phyloP scores from a whole-genome alignment of 2,329 filamentous ascomycete genomes.

The Huntiella savannae region DNA sequence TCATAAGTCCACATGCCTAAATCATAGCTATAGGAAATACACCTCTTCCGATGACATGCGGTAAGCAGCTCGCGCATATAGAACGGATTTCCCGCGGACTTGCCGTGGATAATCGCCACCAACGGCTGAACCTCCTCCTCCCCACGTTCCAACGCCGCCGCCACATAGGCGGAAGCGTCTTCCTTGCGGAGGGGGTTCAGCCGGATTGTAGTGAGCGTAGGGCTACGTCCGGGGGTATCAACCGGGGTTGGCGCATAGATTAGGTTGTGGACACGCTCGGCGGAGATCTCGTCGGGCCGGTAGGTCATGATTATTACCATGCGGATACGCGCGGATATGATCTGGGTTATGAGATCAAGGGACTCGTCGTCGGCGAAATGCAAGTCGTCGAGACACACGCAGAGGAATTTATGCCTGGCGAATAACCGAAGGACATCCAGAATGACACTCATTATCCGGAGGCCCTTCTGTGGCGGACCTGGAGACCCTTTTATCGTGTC shows the following conservation, averaged over 20 bases:
- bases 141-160: constrained; percentile 57
- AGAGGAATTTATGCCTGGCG: constrained; percentile 68
- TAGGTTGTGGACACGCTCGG: constrained; percentile 34
- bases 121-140: constrained; percentile 57
- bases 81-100: constrained; percentile 75
- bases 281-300: constrained; percentile 43
- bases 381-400: constrained; percentile 72
- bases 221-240: constrained; percentile 27
- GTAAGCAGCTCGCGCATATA: constrained; percentile 83
- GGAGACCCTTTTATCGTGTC: not conserved
- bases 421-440: constrained; percentile 71
- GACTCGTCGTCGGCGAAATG: constrained; percentile 84
- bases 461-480: constrained; percentile 26
- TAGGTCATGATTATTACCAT: constrained; percentile 69
- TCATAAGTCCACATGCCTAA: constrained; percentile 70
- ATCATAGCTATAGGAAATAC: constrained; percentile 80
- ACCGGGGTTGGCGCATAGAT: constrained; percentile 26
- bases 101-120: constrained; percentile 71
- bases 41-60: constrained; percentile 67
- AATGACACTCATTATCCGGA: constrained; percentile 72
- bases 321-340: constrained; percentile 58
- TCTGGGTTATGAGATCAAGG: constrained; percentile 62
- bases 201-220: constrained; percentile 49
- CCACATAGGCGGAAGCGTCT: constrained; percentile 67
- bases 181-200: constrained; percentile 56